A percentile compares a stretch with the other conserved stretches of the same genome.
phyloP scores from a whole-genome alignment of 2,329 filamentous ascomycete species.

The Sporothrix brasiliensis region DNA sequence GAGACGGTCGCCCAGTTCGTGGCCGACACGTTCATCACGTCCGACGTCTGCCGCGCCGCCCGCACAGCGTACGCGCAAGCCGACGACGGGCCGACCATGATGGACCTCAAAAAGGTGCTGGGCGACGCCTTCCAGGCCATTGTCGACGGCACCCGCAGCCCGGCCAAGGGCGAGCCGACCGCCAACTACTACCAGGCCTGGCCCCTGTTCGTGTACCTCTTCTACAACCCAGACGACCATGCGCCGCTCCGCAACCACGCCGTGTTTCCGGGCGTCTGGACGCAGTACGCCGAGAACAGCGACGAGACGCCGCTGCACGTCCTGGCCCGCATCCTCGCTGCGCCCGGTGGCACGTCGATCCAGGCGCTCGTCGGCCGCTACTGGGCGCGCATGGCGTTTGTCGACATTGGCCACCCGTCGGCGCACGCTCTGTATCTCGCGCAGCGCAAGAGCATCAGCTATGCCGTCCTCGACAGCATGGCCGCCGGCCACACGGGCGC shows the following conservation, averaged over 20 bases:
- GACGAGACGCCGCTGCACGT: constrained; percentile 12
- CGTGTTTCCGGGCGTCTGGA: constrained; percentile 4
- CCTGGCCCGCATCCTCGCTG: constrained; percentile 43
- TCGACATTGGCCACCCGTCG: constrained; percentile 52
- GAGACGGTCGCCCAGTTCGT: constrained; percentile 56
- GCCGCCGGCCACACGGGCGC: neutral
- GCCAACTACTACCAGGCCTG: constrained; percentile 58
- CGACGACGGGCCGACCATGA: neutral
- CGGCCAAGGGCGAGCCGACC: constrained; percentile 25
- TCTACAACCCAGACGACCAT: constrained; percentile 47
- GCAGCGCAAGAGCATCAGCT: constrained; percentile 35
- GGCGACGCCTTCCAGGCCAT: constrained; percentile 53
- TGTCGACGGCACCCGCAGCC: constrained; percentile 48
- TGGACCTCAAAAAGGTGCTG: constrained; percentile 50
- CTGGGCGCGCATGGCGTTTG: constrained; percentile 58
- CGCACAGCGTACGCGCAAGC: neutral
- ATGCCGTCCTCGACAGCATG: neutral
- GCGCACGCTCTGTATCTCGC: constrained; percentile 46
- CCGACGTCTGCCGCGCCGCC: constrained; percentile 45
- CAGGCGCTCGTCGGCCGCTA: constrained; percentile 51
- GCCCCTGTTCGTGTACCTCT: constrained; percentile 55
- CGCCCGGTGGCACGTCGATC: constrained; percentile 36
- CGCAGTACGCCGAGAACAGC: neutral
- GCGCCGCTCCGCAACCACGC: neutral
- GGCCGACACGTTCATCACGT: constrained; percentile 53